phyloP scores from a whole-genome alignment of 2,329 filamentous ascomycete species.

The Colletotrichum theobromicola region DNA sequence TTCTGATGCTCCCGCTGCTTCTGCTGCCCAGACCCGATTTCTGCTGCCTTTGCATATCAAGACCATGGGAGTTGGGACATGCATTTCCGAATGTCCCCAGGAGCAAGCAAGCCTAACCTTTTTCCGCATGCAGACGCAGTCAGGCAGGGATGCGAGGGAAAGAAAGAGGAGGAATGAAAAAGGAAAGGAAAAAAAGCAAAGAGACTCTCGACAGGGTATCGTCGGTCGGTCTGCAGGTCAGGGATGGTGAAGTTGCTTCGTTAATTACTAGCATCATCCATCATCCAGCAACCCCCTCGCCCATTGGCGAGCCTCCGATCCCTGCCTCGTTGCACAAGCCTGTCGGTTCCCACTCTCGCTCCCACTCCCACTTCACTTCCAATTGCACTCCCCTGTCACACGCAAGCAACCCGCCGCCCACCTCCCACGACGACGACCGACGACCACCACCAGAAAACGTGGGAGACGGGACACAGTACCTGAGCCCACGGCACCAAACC shows the following conservation, averaged over 20 bases:
- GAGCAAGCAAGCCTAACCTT: background rate
- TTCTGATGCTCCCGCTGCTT: background rate
- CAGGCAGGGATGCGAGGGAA: background rate
- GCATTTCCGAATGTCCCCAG: background rate
- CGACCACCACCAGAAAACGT: slow-evolving; percentile 1
- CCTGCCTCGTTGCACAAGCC: slow-evolving; percentile 19
- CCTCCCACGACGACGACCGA: background rate
- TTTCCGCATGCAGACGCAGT: background rate
- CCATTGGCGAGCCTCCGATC: background rate
- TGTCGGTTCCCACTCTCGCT: slow-evolving; percentile 21
- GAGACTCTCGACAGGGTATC: background rate
- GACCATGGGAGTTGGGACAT: background rate
- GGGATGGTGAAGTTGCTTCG: slow-evolving; percentile 8
- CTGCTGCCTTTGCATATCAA: background rate
- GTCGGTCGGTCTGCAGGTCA: background rate
- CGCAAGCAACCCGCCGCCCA: slow-evolving; percentile 1
- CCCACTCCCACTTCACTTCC: slow-evolving; percentile 3
- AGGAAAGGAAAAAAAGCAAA: background rate
- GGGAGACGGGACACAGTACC: background rate
- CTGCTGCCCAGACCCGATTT: background rate
- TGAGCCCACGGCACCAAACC: background rate
- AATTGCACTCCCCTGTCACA: slow-evolving; percentile 1
- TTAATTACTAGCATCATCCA: slow-evolving; percentile 13
- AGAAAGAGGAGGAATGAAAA: background rate
- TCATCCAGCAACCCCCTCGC: background rate